Percentiles rank a stretch among this genome's conserved stretches.
These are phyloP conservation scores for Discostella pseudostelligera DNA, from an alignment of 108 stramenopile species.

Conservation along the genomic window DNA sequence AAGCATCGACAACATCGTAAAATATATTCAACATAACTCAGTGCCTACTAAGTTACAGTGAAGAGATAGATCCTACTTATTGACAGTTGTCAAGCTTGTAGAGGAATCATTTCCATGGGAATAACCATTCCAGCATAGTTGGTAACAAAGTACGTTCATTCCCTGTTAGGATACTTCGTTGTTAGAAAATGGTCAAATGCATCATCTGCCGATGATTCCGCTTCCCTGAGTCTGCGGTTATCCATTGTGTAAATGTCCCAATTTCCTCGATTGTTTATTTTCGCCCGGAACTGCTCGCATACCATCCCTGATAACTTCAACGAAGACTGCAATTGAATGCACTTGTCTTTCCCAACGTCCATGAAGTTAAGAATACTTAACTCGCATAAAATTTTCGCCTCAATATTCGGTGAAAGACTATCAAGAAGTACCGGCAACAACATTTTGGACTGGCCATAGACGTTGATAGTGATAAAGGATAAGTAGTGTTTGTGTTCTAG, in stretches of 20 bases:
- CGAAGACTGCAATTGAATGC: neutral
- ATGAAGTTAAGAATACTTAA: conserved; percentile 9
- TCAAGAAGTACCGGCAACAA: neutral
- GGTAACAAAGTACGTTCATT: neutral
- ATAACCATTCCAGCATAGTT: neutral
- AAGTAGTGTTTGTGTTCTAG: conserved; percentile 9
- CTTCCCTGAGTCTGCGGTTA: neutral
- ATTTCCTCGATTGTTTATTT: neutral
- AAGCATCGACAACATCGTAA: neutral
- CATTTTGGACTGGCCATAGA: too few relatives aligned
- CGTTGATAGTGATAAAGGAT: neutral
- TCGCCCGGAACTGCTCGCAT: neutral
- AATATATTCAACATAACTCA: neutral
- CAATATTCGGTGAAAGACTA: neutral
- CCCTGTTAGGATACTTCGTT: neutral
- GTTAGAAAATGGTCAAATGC: neutral
- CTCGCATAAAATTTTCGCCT: neutral
- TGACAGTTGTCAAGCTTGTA: too few relatives aligned
- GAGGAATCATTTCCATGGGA: too few relatives aligned
- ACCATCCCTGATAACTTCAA: conserved; percentile 10
- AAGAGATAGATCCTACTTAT: too few relatives aligned
- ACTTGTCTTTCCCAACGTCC: neutral
- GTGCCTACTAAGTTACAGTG: too few relatives aligned
- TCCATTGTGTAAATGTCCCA: neutral
- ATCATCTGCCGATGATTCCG: neutral